Percentiles rank a stretch among this genome's conserved stretches.
Conservation (phyloP, 108 stramenopile genomes). For the Cyclostephanos invisitatus region DNA sequence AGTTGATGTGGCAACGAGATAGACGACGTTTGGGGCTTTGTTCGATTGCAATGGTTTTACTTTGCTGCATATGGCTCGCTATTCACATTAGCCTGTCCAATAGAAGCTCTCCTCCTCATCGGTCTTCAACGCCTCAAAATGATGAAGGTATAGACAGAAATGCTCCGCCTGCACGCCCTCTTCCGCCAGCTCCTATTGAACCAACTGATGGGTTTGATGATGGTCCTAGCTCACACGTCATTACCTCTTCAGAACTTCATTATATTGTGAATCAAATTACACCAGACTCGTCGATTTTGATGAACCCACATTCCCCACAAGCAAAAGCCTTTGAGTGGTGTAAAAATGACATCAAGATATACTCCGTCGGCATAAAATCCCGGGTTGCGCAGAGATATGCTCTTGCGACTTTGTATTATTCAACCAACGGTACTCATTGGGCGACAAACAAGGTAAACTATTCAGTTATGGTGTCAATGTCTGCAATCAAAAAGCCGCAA, state of each 20-base stretch:
- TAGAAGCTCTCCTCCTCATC: constrained; percentile 6
- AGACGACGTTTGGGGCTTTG: constrained; percentile 7
- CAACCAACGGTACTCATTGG: constrained; percentile 57
- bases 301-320: constrained; percentile 30
- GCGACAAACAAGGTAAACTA: constrained; percentile 15
- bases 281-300: constrained; percentile 9
- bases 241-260: constrained; percentile 23
- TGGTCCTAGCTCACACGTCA: constrained; percentile 4
- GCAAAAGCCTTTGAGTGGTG: constrained; percentile 35
- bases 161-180: constrained; percentile 25
- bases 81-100: constrained; percentile 6
- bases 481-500: background rate
- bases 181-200: constrained; percentile 13
- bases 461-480: background rate
- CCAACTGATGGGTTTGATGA: constrained; percentile 11
- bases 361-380: constrained; percentile 20
- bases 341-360: constrained; percentile 30
- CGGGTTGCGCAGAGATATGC: constrained; percentile 52
- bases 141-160: constrained; percentile 12
- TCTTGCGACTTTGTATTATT: constrained; percentile 56
- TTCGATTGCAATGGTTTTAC: background rate
- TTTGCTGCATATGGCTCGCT: constrained; percentile 16
- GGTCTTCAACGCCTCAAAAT: constrained; percentile 8
- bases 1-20: constrained; percentile 18
- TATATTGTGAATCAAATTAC: constrained; percentile 31